phyloP scores from a whole-genome alignment of 106 monocot genomes.

The Narthecium ossifragum region DNA sequence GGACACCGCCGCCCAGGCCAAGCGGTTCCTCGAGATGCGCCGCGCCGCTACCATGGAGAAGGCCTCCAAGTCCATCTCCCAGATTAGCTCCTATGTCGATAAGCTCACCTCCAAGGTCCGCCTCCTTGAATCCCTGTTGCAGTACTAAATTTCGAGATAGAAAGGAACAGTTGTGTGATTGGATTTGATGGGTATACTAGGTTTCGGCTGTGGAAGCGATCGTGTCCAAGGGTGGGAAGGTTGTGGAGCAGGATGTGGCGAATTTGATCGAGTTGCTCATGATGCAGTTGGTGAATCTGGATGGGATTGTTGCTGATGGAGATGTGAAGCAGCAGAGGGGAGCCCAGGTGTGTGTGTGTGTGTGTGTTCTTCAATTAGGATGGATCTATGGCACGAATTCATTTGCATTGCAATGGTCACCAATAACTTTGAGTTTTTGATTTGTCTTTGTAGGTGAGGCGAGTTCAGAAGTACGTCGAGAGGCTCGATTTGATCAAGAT shows the following conservation, averaged over 20 bases:
- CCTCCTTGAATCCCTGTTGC: not conserved
- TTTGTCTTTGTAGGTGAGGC: constrained; percentile 36
- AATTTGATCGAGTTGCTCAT: constrained; percentile 67
- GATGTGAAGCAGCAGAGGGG: constrained; percentile 54
- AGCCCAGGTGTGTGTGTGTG: too few species aligned
- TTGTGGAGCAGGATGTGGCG: constrained; percentile 53
- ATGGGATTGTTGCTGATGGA: constrained; percentile 54
- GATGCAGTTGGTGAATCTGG: constrained; percentile 67
- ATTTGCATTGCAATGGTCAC: not conserved
- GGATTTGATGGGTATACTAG: constrained; percentile 17
- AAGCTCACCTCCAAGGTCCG: constrained; percentile 61
- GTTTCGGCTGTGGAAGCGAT: constrained; percentile 58
- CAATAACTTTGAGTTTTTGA: not conserved
- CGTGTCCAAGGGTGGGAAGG: constrained; percentile 52
- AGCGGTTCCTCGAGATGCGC: constrained; percentile 56
- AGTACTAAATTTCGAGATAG: too few species aligned
- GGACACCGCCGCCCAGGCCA: constrained; percentile 63
- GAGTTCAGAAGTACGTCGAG: constrained; percentile 87
- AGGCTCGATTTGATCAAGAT: constrained; percentile 61
- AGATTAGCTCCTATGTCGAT: constrained; percentile 53
- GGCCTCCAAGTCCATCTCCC: constrained; percentile 46
- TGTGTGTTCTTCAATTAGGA: too few species aligned
- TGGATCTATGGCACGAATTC: not conserved
- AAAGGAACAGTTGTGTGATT: too few species aligned
- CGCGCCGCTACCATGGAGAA: constrained; percentile 52